Conservation (phyloP, 495 filamentous ascomycete genomes). For the Talaromyces proteolyticus region DNA sequence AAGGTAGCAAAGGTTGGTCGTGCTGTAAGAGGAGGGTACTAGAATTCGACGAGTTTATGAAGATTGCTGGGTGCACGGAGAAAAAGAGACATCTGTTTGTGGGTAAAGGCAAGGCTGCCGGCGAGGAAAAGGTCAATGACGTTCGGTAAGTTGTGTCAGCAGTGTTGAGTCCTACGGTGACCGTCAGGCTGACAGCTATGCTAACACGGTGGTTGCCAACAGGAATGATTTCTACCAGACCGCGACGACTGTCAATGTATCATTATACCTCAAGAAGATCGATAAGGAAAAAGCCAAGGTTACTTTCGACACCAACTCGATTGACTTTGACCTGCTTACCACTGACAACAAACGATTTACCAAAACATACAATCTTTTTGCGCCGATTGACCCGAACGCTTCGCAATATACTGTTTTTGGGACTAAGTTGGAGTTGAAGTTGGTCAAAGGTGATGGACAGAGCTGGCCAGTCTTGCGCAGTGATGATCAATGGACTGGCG, state of each 20-base stretch:
- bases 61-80: constrained; percentile 81
- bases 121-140: constrained; percentile 52
- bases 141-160: constrained; percentile 52
- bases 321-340: constrained; percentile 77
- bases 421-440: constrained; percentile 88
- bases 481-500: constrained; percentile 70
- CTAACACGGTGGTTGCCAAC: constrained; percentile 1
- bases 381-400: constrained; percentile 62
- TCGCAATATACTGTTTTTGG: constrained; percentile 81
- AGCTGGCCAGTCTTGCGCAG: constrained; percentile 89
- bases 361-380: constrained; percentile 69
- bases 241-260: constrained; percentile 73
- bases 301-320: constrained; percentile 49
- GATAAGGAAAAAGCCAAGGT: constrained; percentile 72
- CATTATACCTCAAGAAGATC: constrained; percentile 95
- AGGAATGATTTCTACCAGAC: constrained; percentile 97
- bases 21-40: constrained; percentile 95
- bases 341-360: constrained; percentile 80
- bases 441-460: constrained; percentile 74
- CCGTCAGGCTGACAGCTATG: neutral
- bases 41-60: constrained; percentile 97
- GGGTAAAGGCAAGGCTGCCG: constrained; percentile 62
- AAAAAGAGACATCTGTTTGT: constrained; percentile 81
- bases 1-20: constrained; percentile 93
- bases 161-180: neutral